Conservation (phyloP, 1,139 yeast genomes). For the Kluyveromyces marxianus region DNA sequence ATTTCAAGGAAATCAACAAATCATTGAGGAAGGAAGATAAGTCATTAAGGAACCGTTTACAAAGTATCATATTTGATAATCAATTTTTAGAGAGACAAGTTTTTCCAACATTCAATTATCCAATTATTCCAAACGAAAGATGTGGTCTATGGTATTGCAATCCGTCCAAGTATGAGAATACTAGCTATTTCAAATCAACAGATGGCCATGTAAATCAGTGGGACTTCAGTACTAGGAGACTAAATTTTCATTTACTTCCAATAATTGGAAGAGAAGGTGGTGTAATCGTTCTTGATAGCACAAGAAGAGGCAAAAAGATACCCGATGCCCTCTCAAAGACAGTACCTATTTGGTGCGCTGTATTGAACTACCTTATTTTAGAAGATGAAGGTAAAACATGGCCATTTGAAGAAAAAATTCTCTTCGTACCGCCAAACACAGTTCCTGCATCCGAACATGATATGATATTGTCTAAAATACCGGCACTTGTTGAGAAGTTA, state of each 20-base stretch:
- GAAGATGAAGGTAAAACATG: constrained; percentile 13
- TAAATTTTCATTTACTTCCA: constrained; percentile 64
- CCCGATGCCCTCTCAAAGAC: constrained; percentile 88
- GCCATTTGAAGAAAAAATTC: constrained; percentile 24
- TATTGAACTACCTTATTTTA: constrained; percentile 49
- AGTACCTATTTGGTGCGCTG: constrained; percentile 88
- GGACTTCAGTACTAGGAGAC: constrained; percentile 65
- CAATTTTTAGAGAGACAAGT: constrained; percentile 35
- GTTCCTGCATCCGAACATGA: constrained; percentile 54
- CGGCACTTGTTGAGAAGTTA: constrained; percentile 43
- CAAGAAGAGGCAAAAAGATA: constrained; percentile 72
- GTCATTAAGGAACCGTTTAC: constrained; percentile 55
- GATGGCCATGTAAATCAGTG: constrained; percentile 83
- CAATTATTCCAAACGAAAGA: constrained; percentile 67
- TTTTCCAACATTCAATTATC: constrained; percentile 31
- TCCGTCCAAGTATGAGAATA: constrained; percentile 34
- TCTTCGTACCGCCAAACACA: constrained; percentile 45
- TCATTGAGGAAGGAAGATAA: constrained; percentile 44
- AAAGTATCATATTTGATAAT: constrained; percentile 60
- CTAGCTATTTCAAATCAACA: constrained; percentile 79
- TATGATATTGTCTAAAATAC: constrained; percentile 44
- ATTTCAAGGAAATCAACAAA: constrained; percentile 20
- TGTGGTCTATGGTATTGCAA: constrained; percentile 84
- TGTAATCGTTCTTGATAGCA: constrained; percentile 68
- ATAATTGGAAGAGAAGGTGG: constrained; percentile 39